phyloP scores from a whole-genome alignment of 345 rosid genomes.

The Durio zibethinus region DNA sequence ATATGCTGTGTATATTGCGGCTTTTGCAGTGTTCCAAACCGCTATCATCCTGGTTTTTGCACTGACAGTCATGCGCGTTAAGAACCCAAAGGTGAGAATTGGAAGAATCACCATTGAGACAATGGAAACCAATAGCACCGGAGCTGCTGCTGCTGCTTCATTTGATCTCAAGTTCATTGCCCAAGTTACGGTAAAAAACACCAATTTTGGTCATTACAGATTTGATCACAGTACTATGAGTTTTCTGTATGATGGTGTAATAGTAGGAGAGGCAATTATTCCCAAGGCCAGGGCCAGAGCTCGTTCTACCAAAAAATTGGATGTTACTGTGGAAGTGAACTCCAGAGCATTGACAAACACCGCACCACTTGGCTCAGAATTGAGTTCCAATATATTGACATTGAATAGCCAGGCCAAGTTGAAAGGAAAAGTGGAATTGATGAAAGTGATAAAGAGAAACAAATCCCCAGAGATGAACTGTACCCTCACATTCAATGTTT shows the following conservation, averaged over 20 bases:
- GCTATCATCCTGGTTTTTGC: conserved; percentile 5
- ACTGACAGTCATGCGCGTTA: not conserved
- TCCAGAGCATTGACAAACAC: conserved; percentile 15
- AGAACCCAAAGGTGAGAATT: not conserved
- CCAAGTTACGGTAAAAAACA: conserved; percentile 29
- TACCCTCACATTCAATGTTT: conserved; percentile 27
- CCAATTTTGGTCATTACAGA: conserved; percentile 37
- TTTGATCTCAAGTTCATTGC: conserved; percentile 27
- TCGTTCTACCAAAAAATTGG: conserved; percentile 22
- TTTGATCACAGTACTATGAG: conserved; percentile 18
- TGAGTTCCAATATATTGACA: conserved; percentile 31
- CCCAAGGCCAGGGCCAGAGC: conserved; percentile 24
- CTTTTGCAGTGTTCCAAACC: conserved; percentile 11
- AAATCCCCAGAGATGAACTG: conserved; percentile 39
- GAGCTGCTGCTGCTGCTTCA: conserved; percentile 8
- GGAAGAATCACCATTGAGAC: not conserved
- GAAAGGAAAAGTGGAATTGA: conserved; percentile 36
- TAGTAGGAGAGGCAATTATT: conserved; percentile 27
- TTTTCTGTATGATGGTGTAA: conserved; percentile 16
- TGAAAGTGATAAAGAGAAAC: conserved; percentile 28
- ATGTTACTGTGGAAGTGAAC: conserved; percentile 21
- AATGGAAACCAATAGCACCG: not conserved
- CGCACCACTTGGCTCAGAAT: conserved; percentile 21
- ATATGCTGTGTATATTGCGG: not conserved
- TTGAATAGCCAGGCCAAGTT: conserved; percentile 28